Base-by-base conservation (phyloP, 1,284 basidiomycete genomes). In the Ceratobasidium sp. region DNA sequence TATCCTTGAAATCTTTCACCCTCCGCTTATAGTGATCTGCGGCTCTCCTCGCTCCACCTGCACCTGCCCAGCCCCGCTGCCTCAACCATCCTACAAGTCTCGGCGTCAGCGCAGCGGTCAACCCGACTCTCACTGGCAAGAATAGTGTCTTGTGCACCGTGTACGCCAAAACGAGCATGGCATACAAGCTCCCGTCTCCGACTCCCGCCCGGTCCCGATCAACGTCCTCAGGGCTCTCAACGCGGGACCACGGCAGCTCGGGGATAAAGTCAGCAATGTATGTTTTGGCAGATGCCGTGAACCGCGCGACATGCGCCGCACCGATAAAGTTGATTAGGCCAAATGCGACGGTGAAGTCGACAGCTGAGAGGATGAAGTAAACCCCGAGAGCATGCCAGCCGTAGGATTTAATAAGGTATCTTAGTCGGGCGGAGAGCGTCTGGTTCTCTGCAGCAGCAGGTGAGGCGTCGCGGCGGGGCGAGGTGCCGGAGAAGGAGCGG, bases 61-160 rank as follows among this genome's bases (percentile, higher is more conserved):
- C 83, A 14, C 91, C 90, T 2, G 86, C 88, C 93, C 93, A 96
- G 0, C 94, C 94, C 76, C 90, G 83, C 27, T 81, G 83, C 37
- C 87, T 84, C 74, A 97, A 82, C 91, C 92, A 96, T 34, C 86
- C 85, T 2, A 98, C 96, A 29, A 98, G 83, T 78, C 86, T 87
- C 0, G 96, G 96, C 0, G 96, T 98, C 75, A 95, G 84, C 0
- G 90, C 91, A 0, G 94, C 95, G 0, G 97, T 98, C 76, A 97
- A 82, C 0, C 94, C 96, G 0, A 98, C 89, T 27, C 98, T 85
- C 24, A 98, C 82, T 6, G 98, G 97, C n/a, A 98, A 81, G 79
- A 98, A 91, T 0, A 95, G 81, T 0, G 95, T 98, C 84, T 99
- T 99, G 87, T 99, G 97, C 71, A 99, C 90, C 8, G 93, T 93